phyloP scores from a whole-genome alignment of 768 basidiomycete species.

The Mycena pura region DNA sequence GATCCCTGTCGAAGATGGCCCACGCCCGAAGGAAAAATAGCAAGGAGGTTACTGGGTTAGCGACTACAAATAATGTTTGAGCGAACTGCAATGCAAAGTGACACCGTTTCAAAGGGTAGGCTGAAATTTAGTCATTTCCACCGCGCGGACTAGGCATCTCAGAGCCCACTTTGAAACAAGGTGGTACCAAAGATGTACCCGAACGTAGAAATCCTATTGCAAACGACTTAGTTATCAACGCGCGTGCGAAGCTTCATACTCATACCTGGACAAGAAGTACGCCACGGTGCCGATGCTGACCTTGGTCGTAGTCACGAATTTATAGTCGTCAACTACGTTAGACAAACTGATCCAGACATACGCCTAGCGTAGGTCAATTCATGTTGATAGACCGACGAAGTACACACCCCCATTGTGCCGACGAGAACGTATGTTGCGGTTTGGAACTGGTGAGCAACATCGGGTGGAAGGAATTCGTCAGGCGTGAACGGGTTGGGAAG shows the following conservation, averaged over 20 bases:
- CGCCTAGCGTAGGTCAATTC: neutral
- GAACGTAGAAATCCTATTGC: constrained; percentile 10
- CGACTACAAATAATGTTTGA: neutral
- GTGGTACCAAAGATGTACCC: neutral
- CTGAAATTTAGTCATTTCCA: neutral
- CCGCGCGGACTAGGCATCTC: neutral
- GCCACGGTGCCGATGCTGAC: constrained; percentile 19
- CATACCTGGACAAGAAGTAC: constrained; percentile 29
- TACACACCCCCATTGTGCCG: neutral
- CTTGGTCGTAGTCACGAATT: constrained; percentile 21
- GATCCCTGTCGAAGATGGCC: neutral
- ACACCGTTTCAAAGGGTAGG: neutral
- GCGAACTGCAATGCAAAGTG: neutral
- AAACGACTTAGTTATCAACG: neutral
- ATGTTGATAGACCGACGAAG: no score
- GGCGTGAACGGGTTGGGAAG: neutral
- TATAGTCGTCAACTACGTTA: constrained; percentile 25
- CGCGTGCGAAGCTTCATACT: neutral
- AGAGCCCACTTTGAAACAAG: neutral
- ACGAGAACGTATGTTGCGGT: neutral
- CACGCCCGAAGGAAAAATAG: neutral
- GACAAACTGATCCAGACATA: constrained; percentile 25
- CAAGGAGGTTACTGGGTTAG: neutral
- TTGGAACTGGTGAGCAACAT: neutral
- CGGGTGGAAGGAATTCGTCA: neutral